Evolutionary conservation across 2,329 filamentous ascomycete species (phyloP), one percentile per base, ranked within the genome.

Genomic region (Curvularia eragrostidis): DNA sequence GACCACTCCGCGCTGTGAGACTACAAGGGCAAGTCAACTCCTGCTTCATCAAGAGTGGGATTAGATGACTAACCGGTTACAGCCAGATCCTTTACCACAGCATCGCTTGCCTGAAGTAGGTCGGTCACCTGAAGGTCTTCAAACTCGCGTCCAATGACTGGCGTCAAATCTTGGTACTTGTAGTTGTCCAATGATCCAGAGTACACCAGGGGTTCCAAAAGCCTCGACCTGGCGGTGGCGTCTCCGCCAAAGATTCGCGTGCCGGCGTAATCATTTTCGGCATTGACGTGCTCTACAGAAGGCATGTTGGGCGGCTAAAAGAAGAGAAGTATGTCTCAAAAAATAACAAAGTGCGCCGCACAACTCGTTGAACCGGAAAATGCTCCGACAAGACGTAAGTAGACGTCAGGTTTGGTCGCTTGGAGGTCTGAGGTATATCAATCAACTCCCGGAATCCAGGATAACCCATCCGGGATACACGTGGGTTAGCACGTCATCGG

Each of bases 1-100:
- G 30, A 90, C 87, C 3, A 91, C 88, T 9, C 88, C 88, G 0
- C 88, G 84, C 58, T 86, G 84, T 1, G 88, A 90, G 63, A 91
- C 87, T 89, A 49, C 13, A 10, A 48, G 13, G 15, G 48, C 34
- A 21, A 21, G 28, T 52, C 39, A 43, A 53, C 26, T 34, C 23
- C 19, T 15, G 50, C 8, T 15, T 44, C 12, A 5, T 12, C 36
- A 15, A 9, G 15, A 10, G 13, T 39, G n/a, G 28, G 34, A 13
- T 48, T 18, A 8, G 18, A 26, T 21, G 36, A 48, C 57, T 28
- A 77, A 89, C 87, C 84, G 1, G 85, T 89, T 59, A 90, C 87
- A 34, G 77, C 78, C 24, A 80, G 63, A 60, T 80, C 79, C 43
- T 67, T 62, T 7, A 80, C 67, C 48, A 75, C 66, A 32, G 74